Evolutionary conservation across 1,284 basidiomycete species (phyloP), one percentile per base, ranked within the genome.

Genomic region (Cystobasidium sp.): DNA sequence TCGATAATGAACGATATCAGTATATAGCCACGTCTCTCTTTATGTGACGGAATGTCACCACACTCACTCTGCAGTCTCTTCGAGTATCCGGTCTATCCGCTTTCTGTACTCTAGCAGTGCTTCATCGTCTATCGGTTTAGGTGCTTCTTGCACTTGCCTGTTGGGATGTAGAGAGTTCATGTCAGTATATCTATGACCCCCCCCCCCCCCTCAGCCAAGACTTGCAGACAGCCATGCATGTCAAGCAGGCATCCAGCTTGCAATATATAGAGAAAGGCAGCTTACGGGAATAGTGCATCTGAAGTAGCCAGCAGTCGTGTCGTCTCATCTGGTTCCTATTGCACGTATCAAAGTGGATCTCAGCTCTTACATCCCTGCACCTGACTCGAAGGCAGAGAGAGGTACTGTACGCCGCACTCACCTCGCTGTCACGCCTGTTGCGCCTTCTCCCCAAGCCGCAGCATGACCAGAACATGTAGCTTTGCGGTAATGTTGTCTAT

Each of bases 51-150:
- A 2, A 43, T 12, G 39, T 7, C 59, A 4, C 6, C n/a, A 4
- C n/a, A 70, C 68, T 44, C 53, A 73, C 70, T 73, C 70, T 65
- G 70, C 62, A 41, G 70, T 62, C 62, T 73, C 70, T 59, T 73
- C 70, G 49, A 73, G 62, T 63, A 73, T 73, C 53, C 47, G 63
- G 63, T 73, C 70, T 41, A 73, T 49, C 41, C 70, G 62, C 44
- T 43, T 37, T 18, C 62, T 62, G 44, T 73, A 73, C 20, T 66
- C 62, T 22, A 66, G 22, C 24, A 73, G 24, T 31, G 70, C 70
- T 22, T 51, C 70, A 39, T 73, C 70, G 63, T 65, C 70, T 46
- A 73, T 58, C n/a, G 52, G 39, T 49, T 65, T 66, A 18, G 63
- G 70, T 20, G 70, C 52, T 59, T 68, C 66, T 56, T 52, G 52